Percentiles rank a stretch among this genome's conserved stretches.
These are phyloP conservation scores for Camellia lanceoleosa DNA, from an alignment of 148 eudicot species.

Conservation along the genomic window DNA sequence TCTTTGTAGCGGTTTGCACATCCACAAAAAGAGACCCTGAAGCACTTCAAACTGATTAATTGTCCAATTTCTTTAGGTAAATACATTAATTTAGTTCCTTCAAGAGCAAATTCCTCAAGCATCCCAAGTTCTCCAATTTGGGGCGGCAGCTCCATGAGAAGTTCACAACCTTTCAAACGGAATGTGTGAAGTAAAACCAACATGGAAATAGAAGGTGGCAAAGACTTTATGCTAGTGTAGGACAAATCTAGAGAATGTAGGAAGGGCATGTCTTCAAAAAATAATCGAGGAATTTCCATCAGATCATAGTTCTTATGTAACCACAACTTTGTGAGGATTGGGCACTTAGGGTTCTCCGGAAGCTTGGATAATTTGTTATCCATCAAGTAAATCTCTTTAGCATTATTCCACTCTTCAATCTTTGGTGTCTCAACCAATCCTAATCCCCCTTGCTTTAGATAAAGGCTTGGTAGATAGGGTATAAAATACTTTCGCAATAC, in stretches of 20 bases:
- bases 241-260: background rate
- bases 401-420: too few species aligned
- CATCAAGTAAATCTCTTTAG: too few species aligned
- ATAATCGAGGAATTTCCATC: too few species aligned
- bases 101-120: background rate
- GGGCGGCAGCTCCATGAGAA: background rate
- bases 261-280: background rate
- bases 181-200: background rate
- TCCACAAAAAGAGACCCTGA: background rate
- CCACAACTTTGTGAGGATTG: too few species aligned
- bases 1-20: background rate
- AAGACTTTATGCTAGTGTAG: background rate
- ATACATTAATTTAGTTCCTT: background rate
- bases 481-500: too few species aligned
- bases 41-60: background rate
- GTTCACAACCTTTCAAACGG: background rate
- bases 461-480: too few species aligned
- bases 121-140: slow-evolving; percentile 6
- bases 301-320: too few species aligned
- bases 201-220: slow-evolving; percentile 17
- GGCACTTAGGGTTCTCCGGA: too few species aligned
- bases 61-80: background rate
- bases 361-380: too few species aligned
- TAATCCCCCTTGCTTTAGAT: too few species aligned
- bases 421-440: too few species aligned